Evolutionary conservation across 2,329 filamentous ascomycete species (phyloP).

Genomic region (Colletotrichum incanum): DNA sequence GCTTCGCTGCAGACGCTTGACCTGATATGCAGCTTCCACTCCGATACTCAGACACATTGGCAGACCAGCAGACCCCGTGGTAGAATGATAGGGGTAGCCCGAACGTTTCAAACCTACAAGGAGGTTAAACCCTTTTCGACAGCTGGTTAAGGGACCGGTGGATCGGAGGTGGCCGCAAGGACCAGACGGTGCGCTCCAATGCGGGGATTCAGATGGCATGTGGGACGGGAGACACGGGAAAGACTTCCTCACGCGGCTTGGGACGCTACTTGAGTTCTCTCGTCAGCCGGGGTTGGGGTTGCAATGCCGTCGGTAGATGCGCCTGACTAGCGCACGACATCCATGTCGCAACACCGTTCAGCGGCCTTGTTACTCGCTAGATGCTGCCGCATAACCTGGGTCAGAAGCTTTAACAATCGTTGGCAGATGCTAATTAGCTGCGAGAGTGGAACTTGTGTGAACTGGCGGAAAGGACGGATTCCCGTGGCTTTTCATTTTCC

Average conservation of each 20-base stretch:
- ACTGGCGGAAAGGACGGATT: neutral
- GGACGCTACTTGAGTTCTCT: neutral
- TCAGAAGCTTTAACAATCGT: neutral
- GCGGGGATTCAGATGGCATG: conserved; percentile 13
- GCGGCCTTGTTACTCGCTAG: neutral
- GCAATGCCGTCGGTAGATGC: conserved; percentile 39
- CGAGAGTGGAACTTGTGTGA: neutral
- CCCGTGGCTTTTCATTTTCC: neutral
- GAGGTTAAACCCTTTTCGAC: conserved; percentile 33
- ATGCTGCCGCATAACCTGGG: neutral
- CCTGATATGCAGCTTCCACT: conserved; percentile 3
- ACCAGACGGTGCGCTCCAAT: neutral
- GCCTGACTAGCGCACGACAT: conserved; percentile 38
- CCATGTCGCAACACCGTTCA: conserved; percentile 24
- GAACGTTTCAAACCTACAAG: conserved; percentile 17
- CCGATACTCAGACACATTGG: neutral
- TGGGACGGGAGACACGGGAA: conserved; percentile 31
- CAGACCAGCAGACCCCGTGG: conserved; percentile 9
- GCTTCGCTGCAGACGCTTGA: neutral
- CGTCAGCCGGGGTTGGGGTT: conserved; percentile 5
- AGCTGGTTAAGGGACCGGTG: conserved; percentile 27
- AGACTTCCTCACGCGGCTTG: conserved; percentile 34
- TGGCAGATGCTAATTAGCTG: neutral
- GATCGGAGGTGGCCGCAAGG: conserved; percentile 35
- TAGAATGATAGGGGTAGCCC: conserved; percentile 30